Conservation (phyloP, 1,139 yeast genomes). For the Candida dubliniensis region DNA sequence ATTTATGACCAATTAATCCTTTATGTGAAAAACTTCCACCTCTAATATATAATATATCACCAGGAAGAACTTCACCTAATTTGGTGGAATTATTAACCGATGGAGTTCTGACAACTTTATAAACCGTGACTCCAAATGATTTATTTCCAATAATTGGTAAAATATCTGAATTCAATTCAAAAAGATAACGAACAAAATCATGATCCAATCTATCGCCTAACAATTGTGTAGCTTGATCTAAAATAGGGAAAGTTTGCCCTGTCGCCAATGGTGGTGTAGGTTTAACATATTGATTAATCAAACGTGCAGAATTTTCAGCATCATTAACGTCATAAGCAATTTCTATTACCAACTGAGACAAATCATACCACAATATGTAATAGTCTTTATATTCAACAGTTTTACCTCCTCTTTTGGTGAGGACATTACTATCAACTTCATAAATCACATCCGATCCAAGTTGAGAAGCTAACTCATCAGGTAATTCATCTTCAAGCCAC, state of each 20-base stretch:
- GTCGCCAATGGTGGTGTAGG: conserved; percentile 51
- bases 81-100: conserved; percentile 44
- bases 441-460: conserved; percentile 51
- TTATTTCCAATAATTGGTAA: conserved; percentile 64
- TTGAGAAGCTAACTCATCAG: conserved; percentile 49
- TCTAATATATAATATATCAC: conserved; percentile 78
- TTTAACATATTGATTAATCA: conserved; percentile 40
- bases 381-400: conserved; percentile 58
- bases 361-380: conserved; percentile 72
- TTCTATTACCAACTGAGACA: conserved; percentile 64
- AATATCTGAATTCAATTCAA: conserved; percentile 20
- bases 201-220: conserved; percentile 39
- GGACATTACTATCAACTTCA: conserved; percentile 63
- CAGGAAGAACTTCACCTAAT: conserved; percentile 69
- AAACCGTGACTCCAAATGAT: conserved; percentile 73
- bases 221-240: conserved; percentile 40
- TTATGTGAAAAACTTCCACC: conserved; percentile 75
- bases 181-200: conserved; percentile 24
- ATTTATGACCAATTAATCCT: conserved; percentile 54
- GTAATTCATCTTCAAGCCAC: conserved; percentile 68
- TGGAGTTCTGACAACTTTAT: conserved; percentile 44
- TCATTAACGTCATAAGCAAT: conserved; percentile 54
- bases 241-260: conserved; percentile 39
- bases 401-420: conserved; percentile 60
- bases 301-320: conserved; percentile 53